Conservation (phyloP, 2,329 filamentous ascomycete genomes). For the Aspergillus ustus region DNA sequence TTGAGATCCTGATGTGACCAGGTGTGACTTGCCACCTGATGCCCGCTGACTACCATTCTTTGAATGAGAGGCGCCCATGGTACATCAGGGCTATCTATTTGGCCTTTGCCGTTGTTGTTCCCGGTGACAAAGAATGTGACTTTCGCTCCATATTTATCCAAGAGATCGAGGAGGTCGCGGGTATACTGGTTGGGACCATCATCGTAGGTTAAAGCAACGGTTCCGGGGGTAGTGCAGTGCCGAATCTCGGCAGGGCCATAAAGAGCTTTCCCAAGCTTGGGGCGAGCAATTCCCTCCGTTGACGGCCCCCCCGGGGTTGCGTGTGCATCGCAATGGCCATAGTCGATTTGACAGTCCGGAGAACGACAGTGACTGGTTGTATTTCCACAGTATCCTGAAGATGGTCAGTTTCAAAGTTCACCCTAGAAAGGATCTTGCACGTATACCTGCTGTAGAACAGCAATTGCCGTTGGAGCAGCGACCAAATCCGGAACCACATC, state of each 20-base stretch:
- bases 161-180: slow-evolving; percentile 63
- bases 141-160: slow-evolving; percentile 63
- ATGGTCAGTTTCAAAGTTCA: slow-evolving; percentile 2
- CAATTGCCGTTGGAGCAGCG: slow-evolving; percentile 42
- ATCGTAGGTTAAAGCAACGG: slow-evolving; percentile 69
- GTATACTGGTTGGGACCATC: slow-evolving; percentile 69
- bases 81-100: slow-evolving; percentile 47
- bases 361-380: slow-evolving; percentile 44
- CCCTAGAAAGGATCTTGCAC: neutral
- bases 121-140: slow-evolving; percentile 71
- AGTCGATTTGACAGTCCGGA: slow-evolving; percentile 47
- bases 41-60: slow-evolving; percentile 51
- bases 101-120: slow-evolving; percentile 52
- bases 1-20: slow-evolving; percentile 56
- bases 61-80: slow-evolving; percentile 46
- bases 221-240: slow-evolving; percentile 55
- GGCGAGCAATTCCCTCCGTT: slow-evolving; percentile 40
- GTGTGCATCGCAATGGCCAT: slow-evolving; percentile 44
- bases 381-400: slow-evolving; percentile 44
- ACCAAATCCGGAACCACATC: slow-evolving; percentile 42
- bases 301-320: slow-evolving; percentile 39
- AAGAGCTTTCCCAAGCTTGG: slow-evolving; percentile 40
- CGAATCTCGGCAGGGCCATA: slow-evolving; percentile 43
- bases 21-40: slow-evolving; percentile 58
- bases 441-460: slow-evolving; percentile 45